phyloP scores from a whole-genome alignment of 805 yeast species.

The Hanseniaspora valbyensis region DNA sequence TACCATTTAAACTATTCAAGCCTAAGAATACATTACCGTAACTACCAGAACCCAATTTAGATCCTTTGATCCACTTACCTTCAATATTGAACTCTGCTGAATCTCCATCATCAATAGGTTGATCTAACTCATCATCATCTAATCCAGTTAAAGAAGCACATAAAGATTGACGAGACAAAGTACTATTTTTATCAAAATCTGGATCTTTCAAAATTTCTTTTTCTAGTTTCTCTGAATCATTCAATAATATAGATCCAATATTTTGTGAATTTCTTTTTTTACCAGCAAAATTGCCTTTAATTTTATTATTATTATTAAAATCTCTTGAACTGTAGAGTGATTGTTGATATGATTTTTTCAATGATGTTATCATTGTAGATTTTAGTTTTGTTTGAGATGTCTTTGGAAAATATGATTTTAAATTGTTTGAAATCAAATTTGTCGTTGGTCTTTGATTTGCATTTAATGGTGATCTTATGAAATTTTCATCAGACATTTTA shows the following conservation, averaged over 20 bases:
- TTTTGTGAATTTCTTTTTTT: conserved; percentile 33
- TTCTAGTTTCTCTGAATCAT: conserved; percentile 46
- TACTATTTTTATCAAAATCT: conserved; percentile 18
- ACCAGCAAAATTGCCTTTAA: too few species aligned
- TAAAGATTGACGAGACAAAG: conserved; percentile 14
- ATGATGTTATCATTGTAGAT: conserved; percentile 73
- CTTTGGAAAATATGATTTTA: conserved; percentile 85
- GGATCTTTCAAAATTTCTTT: conserved; percentile 32
- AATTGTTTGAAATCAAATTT: conserved; percentile 76
- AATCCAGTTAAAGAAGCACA: conserved; percentile 15
- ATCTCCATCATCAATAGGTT: conserved; percentile 30
- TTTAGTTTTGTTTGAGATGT: conserved; percentile 61
- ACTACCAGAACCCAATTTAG: conserved; percentile 86
- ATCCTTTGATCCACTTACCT: conserved; percentile 82
- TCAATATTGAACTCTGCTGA: conserved; percentile 38
- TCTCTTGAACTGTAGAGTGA: conserved; percentile 30
- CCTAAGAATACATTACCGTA: conserved; percentile 92
- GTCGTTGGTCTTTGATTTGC: conserved; percentile 89
- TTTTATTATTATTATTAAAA: conserved; percentile 17
- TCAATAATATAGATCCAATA: conserved; percentile 53
- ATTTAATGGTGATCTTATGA: conserved; percentile 26
- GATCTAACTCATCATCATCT: conserved; percentile 20
- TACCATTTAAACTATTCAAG: conserved; percentile 85
- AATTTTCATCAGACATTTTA: conserved; percentile 17
- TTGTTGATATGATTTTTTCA: conserved; percentile 57